phyloP scores from a whole-genome alignment of 2,329 filamentous ascomycete species.

The Scedosporium aurantiacum region DNA sequence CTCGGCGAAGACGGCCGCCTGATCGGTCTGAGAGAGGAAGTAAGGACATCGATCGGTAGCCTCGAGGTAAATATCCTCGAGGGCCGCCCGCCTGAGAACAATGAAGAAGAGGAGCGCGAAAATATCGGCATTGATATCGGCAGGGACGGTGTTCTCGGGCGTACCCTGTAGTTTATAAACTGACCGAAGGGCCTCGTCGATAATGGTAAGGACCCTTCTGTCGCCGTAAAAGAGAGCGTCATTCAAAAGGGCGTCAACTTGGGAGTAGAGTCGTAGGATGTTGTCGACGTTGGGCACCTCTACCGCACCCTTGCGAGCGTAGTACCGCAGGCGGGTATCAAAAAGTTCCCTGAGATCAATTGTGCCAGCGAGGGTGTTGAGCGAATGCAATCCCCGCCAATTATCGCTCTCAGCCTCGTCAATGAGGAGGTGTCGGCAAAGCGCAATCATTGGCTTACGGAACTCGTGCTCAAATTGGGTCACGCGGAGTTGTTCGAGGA shows the following conservation, averaged over 20 bases:
- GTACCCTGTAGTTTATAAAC: slow-evolving; percentile 17
- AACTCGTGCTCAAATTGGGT: slow-evolving; percentile 15
- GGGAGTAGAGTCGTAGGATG: slow-evolving; percentile 15
- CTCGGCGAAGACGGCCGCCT: slow-evolving; percentile 53
- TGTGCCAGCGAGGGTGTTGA: slow-evolving; percentile 15
- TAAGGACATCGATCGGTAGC: slow-evolving; percentile 51
- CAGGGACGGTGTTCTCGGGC: slow-evolving; percentile 13
- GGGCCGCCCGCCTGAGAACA: slow-evolving; percentile 40
- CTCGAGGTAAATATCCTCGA: slow-evolving; percentile 53
- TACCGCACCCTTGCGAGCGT: slow-evolving; percentile 15
- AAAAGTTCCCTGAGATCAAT: slow-evolving; percentile 18
- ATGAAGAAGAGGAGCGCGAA: slow-evolving; percentile 47
- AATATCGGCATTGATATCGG: slow-evolving; percentile 40
- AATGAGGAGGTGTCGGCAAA: slow-evolving; percentile 17
- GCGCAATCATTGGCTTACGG: slow-evolving; percentile 14
- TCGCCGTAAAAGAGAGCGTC: slow-evolving; percentile 20
- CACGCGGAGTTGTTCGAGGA: slow-evolving; percentile 20
- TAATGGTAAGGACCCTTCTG: slow-evolving; percentile 19
- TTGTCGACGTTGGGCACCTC: slow-evolving; percentile 13
- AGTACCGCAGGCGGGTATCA: slow-evolving; percentile 15
- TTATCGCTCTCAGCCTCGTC: slow-evolving; percentile 15
- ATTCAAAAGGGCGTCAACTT: slow-evolving; percentile 16
- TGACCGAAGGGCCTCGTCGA: slow-evolving; percentile 25
- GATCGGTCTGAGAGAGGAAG: slow-evolving; percentile 49
- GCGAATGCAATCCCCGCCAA: slow-evolving; percentile 18